Evolutionary conservation across 2,329 filamentous ascomycete species (phyloP).

Genomic region (Plenodomus tracheiphilus): DNA sequence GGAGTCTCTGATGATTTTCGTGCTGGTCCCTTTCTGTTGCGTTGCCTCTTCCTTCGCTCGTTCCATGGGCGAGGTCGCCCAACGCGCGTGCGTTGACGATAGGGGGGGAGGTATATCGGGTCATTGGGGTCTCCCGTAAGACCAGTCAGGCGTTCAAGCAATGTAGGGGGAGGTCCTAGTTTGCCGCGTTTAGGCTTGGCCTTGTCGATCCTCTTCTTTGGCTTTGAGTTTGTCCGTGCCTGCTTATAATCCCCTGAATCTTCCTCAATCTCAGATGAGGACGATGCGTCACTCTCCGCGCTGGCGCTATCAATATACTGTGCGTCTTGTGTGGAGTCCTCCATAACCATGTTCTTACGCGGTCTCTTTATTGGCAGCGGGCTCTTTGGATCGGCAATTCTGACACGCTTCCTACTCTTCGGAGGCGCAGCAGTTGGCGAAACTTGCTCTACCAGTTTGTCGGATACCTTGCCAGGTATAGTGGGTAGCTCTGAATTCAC

Average conservation of each 20-base stretch:
- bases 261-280: slow-evolving; percentile 1
- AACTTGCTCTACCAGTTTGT: not conserved
- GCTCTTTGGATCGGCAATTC: slow-evolving; percentile 13
- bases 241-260: not conserved
- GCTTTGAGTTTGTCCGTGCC: slow-evolving; percentile 10
- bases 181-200: slow-evolving; percentile 12
- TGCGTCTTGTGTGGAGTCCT: not conserved
- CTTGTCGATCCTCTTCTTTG: not conserved
- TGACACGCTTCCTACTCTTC: slow-evolving; percentile 26
- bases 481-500: not conserved
- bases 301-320: slow-evolving; percentile 4
- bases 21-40: slow-evolving; percentile 16
- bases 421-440: not conserved
- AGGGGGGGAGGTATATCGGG: slow-evolving; percentile 26
- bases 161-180: slow-evolving; percentile 20
- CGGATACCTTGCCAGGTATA: not conserved
- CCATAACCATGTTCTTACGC: slow-evolving; percentile 1
- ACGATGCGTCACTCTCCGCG: slow-evolving; percentile 7
- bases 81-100: slow-evolving; percentile 4
- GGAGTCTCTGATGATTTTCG: slow-evolving; percentile 17
- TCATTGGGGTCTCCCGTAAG: slow-evolving; percentile 39
- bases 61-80: not conserved
- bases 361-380: slow-evolving; percentile 16
- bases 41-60: slow-evolving; percentile 15
- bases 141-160: slow-evolving; percentile 40